phyloP scores from a whole-genome alignment of 441 rosid genomes.

The Populus hybrid region DNA sequence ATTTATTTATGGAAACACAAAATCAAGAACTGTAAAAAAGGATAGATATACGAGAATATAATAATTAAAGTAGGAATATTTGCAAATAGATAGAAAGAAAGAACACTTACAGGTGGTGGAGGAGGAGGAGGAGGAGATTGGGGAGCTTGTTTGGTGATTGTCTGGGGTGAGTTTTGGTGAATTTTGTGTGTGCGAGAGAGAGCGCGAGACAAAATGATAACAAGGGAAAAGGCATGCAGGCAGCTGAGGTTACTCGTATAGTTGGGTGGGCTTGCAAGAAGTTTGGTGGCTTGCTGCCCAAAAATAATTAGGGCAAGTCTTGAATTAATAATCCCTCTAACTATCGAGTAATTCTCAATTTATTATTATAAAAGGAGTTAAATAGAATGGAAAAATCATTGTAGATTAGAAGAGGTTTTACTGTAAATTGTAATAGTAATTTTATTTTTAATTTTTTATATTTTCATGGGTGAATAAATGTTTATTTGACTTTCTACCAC shows the following conservation, averaged over 20 bases:
- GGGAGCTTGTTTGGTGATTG: not conserved
- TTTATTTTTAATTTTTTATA: too few species aligned
- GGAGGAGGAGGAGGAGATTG: not conserved
- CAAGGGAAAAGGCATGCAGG: not conserved
- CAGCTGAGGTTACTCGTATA: not conserved
- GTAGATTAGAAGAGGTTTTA: too few species aligned
- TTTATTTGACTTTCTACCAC: too few species aligned
- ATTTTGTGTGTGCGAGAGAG: not conserved
- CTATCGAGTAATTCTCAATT: too few species aligned
- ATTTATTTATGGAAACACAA: not conserved
- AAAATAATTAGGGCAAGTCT: too few species aligned
- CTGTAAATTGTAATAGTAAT: too few species aligned
- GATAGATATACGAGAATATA: not conserved
- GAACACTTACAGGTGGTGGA: constrained; percentile 8
- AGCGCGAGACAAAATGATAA: not conserved
- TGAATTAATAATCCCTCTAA: too few species aligned
- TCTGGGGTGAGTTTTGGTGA: not conserved
- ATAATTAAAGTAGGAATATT: not conserved
- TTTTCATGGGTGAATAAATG: too few species aligned
- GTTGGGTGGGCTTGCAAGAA: too few species aligned
- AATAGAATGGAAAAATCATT: too few species aligned
- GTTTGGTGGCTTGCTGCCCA: too few species aligned
- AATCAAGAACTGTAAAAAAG: not conserved
- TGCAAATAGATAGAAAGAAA: not conserved
- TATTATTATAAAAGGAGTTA: too few species aligned